Percentiles rank a stretch among this genome's conserved stretches.
Evolutionary conservation across 2,329 filamentous ascomycete genomes (phyloP).

Genomic region (Trichoderma simmonsii): DNA sequence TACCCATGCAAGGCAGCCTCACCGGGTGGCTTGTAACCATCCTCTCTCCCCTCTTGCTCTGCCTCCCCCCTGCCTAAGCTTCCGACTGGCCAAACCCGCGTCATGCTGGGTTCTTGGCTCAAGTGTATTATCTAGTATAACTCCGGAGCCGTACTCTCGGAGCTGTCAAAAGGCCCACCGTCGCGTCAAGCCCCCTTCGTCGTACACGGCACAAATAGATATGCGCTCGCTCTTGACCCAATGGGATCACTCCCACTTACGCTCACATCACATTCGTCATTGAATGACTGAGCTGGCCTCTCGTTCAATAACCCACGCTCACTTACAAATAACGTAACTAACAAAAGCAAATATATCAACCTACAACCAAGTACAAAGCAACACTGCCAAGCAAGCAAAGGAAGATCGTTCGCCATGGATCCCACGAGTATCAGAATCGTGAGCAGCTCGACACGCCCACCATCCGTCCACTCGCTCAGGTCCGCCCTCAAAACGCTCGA

Average conservation of each 20-base stretch:
- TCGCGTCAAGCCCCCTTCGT: background rate
- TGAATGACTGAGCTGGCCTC: constrained; percentile 16
- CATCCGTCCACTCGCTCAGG: constrained; percentile 17
- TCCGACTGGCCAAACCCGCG: constrained; percentile 2
- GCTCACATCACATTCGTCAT: background rate
- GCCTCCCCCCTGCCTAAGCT: background rate
- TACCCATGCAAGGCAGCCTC: constrained; percentile 12
- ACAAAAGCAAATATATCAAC: background rate
- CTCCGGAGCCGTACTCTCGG: constrained; percentile 10
- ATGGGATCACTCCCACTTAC: background rate
- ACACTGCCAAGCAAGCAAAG: background rate
- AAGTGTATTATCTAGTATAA: constrained; percentile 1
- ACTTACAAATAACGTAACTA: background rate
- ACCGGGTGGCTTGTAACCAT: background rate
- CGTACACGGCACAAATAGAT: background rate
- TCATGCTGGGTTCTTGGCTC: background rate
- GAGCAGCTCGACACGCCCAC: constrained; percentile 4
- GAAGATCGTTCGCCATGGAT: constrained; percentile 16
- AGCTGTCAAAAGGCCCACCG: constrained; percentile 1
- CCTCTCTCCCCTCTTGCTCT: background rate
- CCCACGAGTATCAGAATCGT: background rate
- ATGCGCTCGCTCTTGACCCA: constrained; percentile 1
- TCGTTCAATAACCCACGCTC: background rate
- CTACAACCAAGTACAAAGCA: background rate
- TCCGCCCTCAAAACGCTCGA: constrained; percentile 1